A percentile compares a stretch with the other conserved stretches of the same genome.
Evolutionary conservation across 805 yeast genomes (phyloP).

Genomic region (Sugiyamaella marilandica): DNA sequence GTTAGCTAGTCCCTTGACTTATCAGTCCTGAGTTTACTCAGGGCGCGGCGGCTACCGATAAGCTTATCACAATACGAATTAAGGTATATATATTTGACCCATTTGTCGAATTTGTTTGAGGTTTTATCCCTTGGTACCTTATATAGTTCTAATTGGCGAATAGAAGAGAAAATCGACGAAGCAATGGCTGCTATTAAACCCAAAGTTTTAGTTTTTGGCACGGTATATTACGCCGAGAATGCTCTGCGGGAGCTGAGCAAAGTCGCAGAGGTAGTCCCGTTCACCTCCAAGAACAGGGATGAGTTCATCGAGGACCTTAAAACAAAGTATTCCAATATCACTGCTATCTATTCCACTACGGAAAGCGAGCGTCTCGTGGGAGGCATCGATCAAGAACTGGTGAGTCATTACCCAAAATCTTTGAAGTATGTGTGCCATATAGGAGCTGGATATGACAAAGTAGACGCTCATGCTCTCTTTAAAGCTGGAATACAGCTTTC

Average conservation of each 20-base stretch:
- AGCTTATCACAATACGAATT: no score
- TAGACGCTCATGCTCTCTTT: conserved; percentile 41
- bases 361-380: conserved; percentile 39
- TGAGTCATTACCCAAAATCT: conserved; percentile 33
- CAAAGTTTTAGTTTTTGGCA: conserved; percentile 62
- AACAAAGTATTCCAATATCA: conserved; percentile 35
- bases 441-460: conserved; percentile 56
- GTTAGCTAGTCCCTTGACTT: no score
- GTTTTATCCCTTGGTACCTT: no score
- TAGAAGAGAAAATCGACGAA: no score
- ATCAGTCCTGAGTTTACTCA: no score
- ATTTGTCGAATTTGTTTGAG: no score
- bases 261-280: conserved; percentile 42
- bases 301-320: conserved; percentile 38
- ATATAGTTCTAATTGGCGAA: no score
- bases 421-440: conserved; percentile 42
- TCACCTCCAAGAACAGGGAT: conserved; percentile 36
- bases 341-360: conserved; percentile 41
- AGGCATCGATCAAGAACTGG: conserved; percentile 40
- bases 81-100: not conserved
- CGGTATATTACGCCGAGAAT: conserved; percentile 51
- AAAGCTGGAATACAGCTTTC: conserved; percentile 41
- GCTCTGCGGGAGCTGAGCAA: conserved; percentile 56
- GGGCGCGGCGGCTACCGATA: no score
- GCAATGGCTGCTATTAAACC: conserved; percentile 37